A percentile compares a stretch with the other conserved stretches of the same genome.
Conservation (phyloP, 371 early-diverging fungal species). For the Circinella umbellata region DNA sequence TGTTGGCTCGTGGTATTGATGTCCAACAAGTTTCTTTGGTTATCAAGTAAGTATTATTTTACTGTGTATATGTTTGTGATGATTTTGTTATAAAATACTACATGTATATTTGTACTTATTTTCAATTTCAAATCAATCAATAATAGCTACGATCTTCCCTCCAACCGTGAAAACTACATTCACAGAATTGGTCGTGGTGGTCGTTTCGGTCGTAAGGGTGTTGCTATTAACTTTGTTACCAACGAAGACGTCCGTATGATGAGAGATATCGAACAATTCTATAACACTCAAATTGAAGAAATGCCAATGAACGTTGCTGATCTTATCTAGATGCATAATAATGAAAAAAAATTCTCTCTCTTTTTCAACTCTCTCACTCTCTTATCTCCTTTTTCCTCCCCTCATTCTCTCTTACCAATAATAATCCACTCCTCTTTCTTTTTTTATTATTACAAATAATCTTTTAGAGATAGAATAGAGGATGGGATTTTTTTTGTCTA, state of each 20-base stretch:
- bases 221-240: slow-evolving; percentile 99
- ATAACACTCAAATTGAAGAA: slow-evolving; percentile 96
- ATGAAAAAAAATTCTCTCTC: slow-evolving; percentile 8
- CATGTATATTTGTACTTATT: not conserved
- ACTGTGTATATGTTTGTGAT: not conserved
- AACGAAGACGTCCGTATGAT: slow-evolving; percentile 90
- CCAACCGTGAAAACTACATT: slow-evolving; percentile 96
- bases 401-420: not conserved
- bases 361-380: not conserved
- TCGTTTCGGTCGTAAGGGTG: slow-evolving; percentile 99
- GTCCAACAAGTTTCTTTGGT: slow-evolving; percentile 99
- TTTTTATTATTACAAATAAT: no score
- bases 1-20: slow-evolving; percentile 99
- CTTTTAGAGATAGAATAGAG: not conserved
- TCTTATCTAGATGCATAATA: slow-evolving; percentile 60
- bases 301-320: slow-evolving; percentile 94
- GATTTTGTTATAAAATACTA: not conserved
- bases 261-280: slow-evolving; percentile 96
- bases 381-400: not conserved
- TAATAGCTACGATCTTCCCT: slow-evolving; percentile 96
- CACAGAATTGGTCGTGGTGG: slow-evolving; percentile 99
- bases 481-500: not conserved
- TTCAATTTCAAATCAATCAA: not conserved
- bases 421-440: no score
- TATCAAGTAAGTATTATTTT: slow-evolving; percentile 40